phyloP scores from a whole-genome alignment of 2,329 filamentous ascomycete species.

The Epichloe glyceriae region DNA sequence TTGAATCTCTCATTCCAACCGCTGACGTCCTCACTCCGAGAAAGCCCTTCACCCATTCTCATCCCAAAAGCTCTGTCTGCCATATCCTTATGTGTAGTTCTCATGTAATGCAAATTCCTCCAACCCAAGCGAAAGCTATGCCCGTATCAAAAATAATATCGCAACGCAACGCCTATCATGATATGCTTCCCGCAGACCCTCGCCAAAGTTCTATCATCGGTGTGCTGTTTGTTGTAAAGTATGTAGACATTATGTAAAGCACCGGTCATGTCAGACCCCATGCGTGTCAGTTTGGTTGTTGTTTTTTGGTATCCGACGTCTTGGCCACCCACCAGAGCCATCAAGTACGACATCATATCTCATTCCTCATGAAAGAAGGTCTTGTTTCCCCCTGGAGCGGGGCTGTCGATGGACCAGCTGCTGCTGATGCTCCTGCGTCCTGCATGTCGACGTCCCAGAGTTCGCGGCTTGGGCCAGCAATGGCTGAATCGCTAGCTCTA shows the following conservation, averaged over 20 bases:
- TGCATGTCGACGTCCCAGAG: conserved; percentile 42
- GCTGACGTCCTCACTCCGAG: not conserved
- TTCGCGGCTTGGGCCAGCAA: conserved; percentile 20
- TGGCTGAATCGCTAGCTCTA: conserved; percentile 18
- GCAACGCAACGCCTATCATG: conserved; percentile 24
- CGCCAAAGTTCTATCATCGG: conserved; percentile 18
- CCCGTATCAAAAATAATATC: conserved; percentile 15
- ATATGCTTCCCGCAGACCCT: conserved; percentile 21
- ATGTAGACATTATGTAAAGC: conserved; percentile 2
- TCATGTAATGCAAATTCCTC: conserved; percentile 17
- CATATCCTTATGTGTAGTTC: conserved; percentile 7
- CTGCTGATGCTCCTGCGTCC: conserved; percentile 42
- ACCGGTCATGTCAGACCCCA: not conserved
- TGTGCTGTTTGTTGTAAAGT: conserved; percentile 1
- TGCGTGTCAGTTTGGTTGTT: not conserved
- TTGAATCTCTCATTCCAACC: not conserved
- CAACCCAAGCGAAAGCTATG: not conserved
- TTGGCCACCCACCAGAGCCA: not conserved
- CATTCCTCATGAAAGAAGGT: conserved; percentile 39
- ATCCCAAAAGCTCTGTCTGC: not conserved
- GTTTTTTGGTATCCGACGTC: not conserved
- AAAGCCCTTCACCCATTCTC: not conserved
- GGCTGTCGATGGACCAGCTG: conserved; percentile 33
- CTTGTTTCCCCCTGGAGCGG: conserved; percentile 25
- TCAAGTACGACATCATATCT: not conserved